These are phyloP conservation scores for Saccharomycopsis phalli DNA, from an alignment of 1,139 yeast genomes.

Conservation along the genomic window DNA sequence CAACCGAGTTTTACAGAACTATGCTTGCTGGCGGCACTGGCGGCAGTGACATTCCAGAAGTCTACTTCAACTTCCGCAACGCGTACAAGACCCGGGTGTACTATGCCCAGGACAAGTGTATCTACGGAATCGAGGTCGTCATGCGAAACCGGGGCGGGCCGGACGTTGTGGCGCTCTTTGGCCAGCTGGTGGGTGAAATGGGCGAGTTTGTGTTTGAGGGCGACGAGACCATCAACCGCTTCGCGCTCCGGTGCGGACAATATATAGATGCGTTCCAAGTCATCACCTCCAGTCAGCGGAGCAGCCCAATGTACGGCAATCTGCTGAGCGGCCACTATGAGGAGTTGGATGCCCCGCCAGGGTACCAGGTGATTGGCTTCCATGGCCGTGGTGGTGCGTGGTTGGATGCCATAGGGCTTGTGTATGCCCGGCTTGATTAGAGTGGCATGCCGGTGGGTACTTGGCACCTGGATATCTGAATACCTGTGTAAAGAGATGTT, in stretches of 20 bases:
- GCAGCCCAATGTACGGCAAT: constrained; percentile 51
- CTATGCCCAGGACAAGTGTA: neutral
- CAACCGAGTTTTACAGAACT: neutral
- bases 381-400: neutral
- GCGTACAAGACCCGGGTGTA: neutral
- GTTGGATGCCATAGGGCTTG: neutral
- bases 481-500: too few relatives aligned
- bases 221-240: constrained; percentile 53
- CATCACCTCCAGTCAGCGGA: constrained; percentile 38
- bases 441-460: too few relatives aligned
- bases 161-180: constrained; percentile 37
- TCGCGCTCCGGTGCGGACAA: constrained; percentile 64
- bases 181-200: constrained; percentile 50
- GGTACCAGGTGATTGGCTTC: constrained; percentile 1
- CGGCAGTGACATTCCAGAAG: constrained; percentile 1
- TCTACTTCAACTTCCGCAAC: constrained; percentile 1
- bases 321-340: constrained; percentile 59
- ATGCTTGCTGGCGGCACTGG: constrained; percentile 3
- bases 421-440: constrained; percentile 1
- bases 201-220: constrained; percentile 46
- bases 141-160: neutral
- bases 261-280: constrained; percentile 87
- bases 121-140: neutral
- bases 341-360: constrained; percentile 46
- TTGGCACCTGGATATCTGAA: too few relatives aligned